A percentile compares a stretch with the other conserved stretches of the same genome.
Conservation (phyloP, 768 basidiomycete genomes). For the Termitomyces sp. region DNA sequence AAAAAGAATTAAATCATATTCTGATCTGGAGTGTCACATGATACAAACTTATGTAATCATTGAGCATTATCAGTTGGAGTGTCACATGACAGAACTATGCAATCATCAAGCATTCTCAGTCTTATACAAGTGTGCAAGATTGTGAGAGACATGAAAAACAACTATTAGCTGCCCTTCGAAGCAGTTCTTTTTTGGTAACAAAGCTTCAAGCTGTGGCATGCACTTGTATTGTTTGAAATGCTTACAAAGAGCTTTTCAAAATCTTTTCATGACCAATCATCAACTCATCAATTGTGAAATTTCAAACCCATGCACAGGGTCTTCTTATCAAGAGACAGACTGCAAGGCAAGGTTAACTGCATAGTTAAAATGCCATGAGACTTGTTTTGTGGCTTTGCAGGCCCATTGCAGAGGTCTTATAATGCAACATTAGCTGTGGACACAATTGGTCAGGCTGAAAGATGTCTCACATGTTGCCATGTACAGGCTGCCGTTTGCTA, state of each 20-base stretch:
- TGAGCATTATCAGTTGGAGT: too few relatives aligned
- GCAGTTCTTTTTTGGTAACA: conserved; percentile 51
- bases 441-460: conserved; percentile 74
- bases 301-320: conserved; percentile 76
- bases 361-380: conserved; percentile 33
- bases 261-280: conserved; percentile 55
- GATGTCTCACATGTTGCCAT: conserved; percentile 66
- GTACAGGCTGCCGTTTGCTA: conserved; percentile 75
- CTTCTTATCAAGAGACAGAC: conserved; percentile 43
- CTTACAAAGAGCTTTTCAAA: conserved; percentile 59
- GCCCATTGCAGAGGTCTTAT: conserved; percentile 74
- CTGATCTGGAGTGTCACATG: too few relatives aligned
- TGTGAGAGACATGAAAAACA: too few relatives aligned
- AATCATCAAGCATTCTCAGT: too few relatives aligned
- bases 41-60: too few relatives aligned
- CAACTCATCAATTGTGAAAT: conserved; percentile 48
- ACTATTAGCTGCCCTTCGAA: conserved; percentile 57
- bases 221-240: conserved; percentile 59
- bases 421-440: conserved; percentile 60
- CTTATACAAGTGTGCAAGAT: too few relatives aligned
- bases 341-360: conserved; percentile 27
- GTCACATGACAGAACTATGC: too few relatives aligned
- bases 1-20: too few relatives aligned
- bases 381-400: conserved; percentile 53
- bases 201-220: conserved; percentile 76